Base-by-base conservation (phyloP, 2,329 filamentous ascomycete genomes). In the Penicillium sp. region DNA sequence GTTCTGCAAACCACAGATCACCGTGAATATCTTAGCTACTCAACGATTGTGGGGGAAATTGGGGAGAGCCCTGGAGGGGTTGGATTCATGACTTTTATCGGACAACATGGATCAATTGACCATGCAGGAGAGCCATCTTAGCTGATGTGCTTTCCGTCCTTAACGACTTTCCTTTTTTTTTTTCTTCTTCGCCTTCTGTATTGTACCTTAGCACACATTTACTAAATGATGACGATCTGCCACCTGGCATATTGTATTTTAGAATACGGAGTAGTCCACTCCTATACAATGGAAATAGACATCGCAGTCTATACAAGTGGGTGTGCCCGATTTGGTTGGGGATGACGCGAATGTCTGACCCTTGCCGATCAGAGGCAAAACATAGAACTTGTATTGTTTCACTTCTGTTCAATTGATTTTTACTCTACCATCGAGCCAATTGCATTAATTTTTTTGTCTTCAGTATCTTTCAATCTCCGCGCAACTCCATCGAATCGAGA, bases 181-280 rank as follows among this genome's bases (percentile, higher is more conserved):
- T 72, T 63, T 72, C n/a, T 33, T 21, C 70, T 63, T 75, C 74
- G 70, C 66, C 68, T 68, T 72, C 67, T 73, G 69, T 72, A 69
- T 64, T 75, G 72, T 75, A 75, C 74, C 72, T 74, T 75, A 75
- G 69, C 71, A 68, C 70, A 66, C 65, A 72, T 74, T 74, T 73
- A 73, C 67, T 66, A 61, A 51, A 57, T 64, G 61, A 66, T 74
- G 70, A 73, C 66, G 72, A 75, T 68, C 70, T 69, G 66, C 65
- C 64, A 59, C 57, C 66, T 66, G 65, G 65, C 55, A 53, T 25
- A 19, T 56, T 44, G n/a, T 6, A 29, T 31, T 38, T 17, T 12
- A 36, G 31, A 44, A 47, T 52, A 51, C 31, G 31, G 1, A n/a
- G 38, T 15, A 29, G 23, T 39, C 9, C n/a, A 36, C 19, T 19